Conservation (phyloP, 1,284 basidiomycete genomes). For the Pterula multifida region DNA sequence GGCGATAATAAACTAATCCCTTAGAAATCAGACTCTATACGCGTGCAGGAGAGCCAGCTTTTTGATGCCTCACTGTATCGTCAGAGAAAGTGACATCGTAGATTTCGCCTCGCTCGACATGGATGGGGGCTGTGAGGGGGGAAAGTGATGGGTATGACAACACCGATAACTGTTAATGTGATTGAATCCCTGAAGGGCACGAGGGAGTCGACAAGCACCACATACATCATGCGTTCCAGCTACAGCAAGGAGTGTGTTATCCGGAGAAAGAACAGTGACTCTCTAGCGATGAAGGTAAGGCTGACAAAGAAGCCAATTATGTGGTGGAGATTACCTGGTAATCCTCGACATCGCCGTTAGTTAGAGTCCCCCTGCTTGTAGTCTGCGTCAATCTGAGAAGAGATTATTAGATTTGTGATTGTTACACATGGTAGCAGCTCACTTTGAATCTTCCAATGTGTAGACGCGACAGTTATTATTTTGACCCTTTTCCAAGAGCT, state of each 20-base stretch:
- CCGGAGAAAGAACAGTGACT: conserved; percentile 64
- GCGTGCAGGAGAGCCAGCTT: too few relatives aligned
- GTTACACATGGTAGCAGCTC: conserved; percentile 11
- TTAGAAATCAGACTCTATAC: too few relatives aligned
- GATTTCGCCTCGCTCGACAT: conserved; percentile 50
- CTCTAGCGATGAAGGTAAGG: conserved; percentile 35
- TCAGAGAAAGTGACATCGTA: conserved; percentile 64
- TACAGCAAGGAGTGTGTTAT: conserved; percentile 45
- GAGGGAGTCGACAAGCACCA: conserved; percentile 7
- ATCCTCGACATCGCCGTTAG: conserved; percentile 50
- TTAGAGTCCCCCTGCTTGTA: conserved; percentile 39
- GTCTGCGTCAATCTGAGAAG: neutral
- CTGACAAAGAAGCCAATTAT: neutral
- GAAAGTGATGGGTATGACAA: conserved; percentile 48
- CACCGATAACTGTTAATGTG: neutral
- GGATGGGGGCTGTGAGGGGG: conserved; percentile 31
- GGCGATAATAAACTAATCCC: conserved; percentile 56
- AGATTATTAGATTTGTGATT: neutral
- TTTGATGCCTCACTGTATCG: conserved; percentile 25
- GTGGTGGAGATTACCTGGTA: conserved; percentile 58
- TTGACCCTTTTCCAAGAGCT: conserved; percentile 46
- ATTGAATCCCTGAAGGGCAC: conserved; percentile 6
- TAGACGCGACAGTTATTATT: conserved; percentile 82
- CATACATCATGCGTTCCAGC: conserved; percentile 56
- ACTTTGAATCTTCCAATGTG: conserved; percentile 49